A percentile compares a stretch with the other conserved stretches of the same genome.
phyloP scores from a whole-genome alignment of 208 protist species.

The Crithidia thermophila region DNA sequence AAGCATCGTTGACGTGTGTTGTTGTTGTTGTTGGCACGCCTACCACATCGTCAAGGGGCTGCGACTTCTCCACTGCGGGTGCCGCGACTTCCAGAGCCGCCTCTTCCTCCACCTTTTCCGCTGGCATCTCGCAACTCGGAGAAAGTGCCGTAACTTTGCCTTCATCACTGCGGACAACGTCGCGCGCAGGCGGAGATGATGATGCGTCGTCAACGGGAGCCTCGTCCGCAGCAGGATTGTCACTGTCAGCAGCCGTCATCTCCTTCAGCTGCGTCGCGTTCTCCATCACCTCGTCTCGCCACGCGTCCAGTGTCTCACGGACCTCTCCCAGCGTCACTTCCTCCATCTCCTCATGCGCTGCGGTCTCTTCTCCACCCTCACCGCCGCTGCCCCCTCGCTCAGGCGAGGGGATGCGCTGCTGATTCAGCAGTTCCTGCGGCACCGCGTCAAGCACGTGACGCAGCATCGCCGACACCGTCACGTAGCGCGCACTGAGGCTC shows the following conservation, averaged over 20 bases:
- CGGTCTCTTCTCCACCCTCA: background rate
- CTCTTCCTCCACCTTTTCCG: no score
- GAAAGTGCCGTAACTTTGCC: no score
- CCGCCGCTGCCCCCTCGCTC: background rate
- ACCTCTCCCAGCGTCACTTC: constrained; percentile 19
- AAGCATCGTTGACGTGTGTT: no score
- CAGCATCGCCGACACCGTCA: constrained; percentile 46
- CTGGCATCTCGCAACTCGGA: no score
- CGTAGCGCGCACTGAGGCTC: constrained; percentile 39
- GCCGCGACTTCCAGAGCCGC: no score
- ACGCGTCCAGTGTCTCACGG: constrained; percentile 16
- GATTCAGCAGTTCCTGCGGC: constrained; percentile 9
- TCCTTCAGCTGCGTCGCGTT: background rate
- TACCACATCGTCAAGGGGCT: no score
- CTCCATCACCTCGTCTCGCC: constrained; percentile 9
- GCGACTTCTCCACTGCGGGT: no score
- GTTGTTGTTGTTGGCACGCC: no score
- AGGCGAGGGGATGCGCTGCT: constrained; percentile 11
- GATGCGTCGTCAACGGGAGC: background rate
- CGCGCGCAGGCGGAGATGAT: no score
- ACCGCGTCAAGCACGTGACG: constrained; percentile 43
- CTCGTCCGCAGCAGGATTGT: background rate
- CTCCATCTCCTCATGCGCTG: background rate
- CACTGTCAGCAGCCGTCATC: background rate
- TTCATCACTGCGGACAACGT: background rate